Percentiles rank a stretch among this genome's conserved stretches.
Evolutionary conservation across 2,329 filamentous ascomycete species (phyloP).

Genomic region (Fusarium siculi): DNA sequence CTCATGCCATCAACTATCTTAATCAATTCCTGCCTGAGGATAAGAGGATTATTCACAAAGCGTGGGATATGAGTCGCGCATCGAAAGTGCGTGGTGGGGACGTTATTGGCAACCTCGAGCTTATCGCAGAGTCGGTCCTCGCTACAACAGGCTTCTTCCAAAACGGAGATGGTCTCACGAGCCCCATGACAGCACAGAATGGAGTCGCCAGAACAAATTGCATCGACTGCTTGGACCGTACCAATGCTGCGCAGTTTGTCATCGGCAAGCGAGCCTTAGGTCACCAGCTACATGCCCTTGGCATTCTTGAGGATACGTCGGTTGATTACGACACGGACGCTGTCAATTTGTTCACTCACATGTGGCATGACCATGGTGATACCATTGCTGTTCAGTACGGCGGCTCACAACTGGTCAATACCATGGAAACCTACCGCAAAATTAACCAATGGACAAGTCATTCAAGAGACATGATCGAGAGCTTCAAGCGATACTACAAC

Average conservation of each 20-base stretch:
- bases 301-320: slow-evolving; percentile 80
- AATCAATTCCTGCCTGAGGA: slow-evolving; percentile 90
- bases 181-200: slow-evolving; percentile 78
- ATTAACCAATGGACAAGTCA: slow-evolving; percentile 99
- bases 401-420: slow-evolving; percentile 96
- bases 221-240: slow-evolving; percentile 96
- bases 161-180: slow-evolving; percentile 80
- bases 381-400: slow-evolving; percentile 98
- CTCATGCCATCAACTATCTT: slow-evolving; percentile 86
- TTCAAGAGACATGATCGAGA: slow-evolving; percentile 98
- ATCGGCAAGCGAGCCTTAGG: slow-evolving; percentile 95
- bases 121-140: slow-evolving; percentile 88
- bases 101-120: slow-evolving; percentile 91
- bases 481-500: slow-evolving; percentile 98
- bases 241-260: slow-evolving; percentile 97
- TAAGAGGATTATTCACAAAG: slow-evolving; percentile 91
- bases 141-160: slow-evolving; percentile 92
- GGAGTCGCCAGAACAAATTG: slow-evolving; percentile 96
- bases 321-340: slow-evolving; percentile 96
- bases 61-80: slow-evolving; percentile 98
- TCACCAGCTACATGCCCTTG: slow-evolving; percentile 90
- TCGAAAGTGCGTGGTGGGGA: slow-evolving; percentile 93
- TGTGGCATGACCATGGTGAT: slow-evolving; percentile 98
- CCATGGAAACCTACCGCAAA: slow-evolving; percentile 98
- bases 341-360: slow-evolving; percentile 95